Conservation (phyloP, 768 basidiomycete species). For the Boletellus emodensis region DNA sequence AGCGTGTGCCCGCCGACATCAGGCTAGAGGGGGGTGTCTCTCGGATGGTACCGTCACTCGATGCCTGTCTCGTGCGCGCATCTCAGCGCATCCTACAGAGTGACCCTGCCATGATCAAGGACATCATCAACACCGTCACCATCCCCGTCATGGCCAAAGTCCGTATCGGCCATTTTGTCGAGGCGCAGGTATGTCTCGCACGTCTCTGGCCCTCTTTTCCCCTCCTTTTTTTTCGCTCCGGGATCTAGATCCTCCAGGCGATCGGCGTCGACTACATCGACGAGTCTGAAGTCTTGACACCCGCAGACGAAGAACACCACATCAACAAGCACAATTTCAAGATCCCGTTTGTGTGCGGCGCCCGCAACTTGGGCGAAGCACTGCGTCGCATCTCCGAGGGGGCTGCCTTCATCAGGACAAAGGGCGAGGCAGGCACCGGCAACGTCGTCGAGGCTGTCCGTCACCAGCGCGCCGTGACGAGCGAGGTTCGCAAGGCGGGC, state of each 20-base stretch:
- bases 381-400: constrained; percentile 95
- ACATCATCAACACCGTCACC: constrained; percentile 91
- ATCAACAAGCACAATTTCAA: constrained; percentile 97
- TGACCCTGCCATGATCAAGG: constrained; percentile 95
- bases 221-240: not conserved
- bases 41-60: constrained; percentile 68
- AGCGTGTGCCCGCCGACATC: constrained; percentile 95
- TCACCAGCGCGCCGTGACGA: constrained; percentile 79
- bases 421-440: constrained; percentile 88
- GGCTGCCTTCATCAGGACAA: constrained; percentile 97
- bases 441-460: constrained; percentile 93
- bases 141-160: constrained; percentile 97
- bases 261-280: constrained; percentile 97
- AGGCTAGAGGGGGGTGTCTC: constrained; percentile 90
- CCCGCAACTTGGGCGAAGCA: constrained; percentile 93
- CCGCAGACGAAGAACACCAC: constrained; percentile 94
- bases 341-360: constrained; percentile 94
- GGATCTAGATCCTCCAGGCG: constrained; percentile 77
- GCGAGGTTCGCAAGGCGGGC: constrained; percentile 80
- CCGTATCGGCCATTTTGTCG: constrained; percentile 96
- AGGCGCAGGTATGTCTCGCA: constrained; percentile 67
- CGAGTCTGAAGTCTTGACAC: constrained; percentile 92
- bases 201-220: no score
- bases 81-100: constrained; percentile 44
- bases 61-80: not conserved